Conservation (phyloP, 139 green algal genomes). For the Volvox africanus region DNA sequence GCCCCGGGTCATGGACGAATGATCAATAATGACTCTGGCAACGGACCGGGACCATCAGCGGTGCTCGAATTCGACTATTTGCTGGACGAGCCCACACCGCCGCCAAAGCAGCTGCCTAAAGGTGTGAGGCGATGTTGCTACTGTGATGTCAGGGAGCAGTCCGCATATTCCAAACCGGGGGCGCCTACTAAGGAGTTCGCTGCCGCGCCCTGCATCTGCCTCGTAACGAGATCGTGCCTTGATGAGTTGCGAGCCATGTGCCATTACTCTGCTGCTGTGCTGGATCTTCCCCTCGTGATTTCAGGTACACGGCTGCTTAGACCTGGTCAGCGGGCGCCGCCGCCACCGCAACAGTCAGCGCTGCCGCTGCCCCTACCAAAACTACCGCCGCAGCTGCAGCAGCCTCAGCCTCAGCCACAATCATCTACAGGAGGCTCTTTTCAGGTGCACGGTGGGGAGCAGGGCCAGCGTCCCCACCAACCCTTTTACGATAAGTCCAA, state of each 20-base stretch:
- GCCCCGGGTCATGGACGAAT: background rate
- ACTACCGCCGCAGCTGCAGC: background rate
- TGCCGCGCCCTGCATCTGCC: no score
- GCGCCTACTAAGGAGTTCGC: no score
- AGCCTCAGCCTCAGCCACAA: background rate
- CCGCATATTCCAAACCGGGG: no score
- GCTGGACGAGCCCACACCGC: conserved; percentile 11
- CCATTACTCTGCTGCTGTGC: no score
- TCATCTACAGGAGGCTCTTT: background rate
- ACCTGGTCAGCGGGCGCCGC: conserved; percentile 9
- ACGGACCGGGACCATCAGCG: background rate
- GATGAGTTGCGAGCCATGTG: no score
- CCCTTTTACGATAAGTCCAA: no score
- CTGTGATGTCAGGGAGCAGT: no score
- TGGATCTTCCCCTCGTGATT: background rate
- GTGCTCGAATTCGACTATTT: background rate
- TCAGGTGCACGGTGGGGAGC: background rate
- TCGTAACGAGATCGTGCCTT: no score
- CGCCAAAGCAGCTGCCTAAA: conserved; percentile 29
- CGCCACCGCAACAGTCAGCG: background rate
- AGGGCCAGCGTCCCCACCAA: no score
- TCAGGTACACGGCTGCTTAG: conserved; percentile 8
- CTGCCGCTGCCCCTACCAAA: background rate
- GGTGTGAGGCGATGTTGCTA: background rate
- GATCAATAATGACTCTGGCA: background rate